phyloP scores from a whole-genome alignment of 176 grass and related monocot genomes.

The Bothriochloa decipiens region DNA sequence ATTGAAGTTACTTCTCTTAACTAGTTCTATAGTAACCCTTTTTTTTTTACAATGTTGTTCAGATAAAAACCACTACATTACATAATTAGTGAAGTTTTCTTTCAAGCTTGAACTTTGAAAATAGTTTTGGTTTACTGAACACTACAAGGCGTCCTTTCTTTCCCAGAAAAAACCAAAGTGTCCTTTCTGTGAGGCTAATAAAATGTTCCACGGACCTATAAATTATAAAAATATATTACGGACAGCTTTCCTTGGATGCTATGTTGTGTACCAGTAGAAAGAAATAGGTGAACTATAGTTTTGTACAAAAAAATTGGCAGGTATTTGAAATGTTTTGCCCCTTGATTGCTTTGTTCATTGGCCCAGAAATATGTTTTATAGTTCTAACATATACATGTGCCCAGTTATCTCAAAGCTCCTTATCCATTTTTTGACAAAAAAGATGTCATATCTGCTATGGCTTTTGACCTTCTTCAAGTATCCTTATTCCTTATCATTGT shows the following conservation, averaged over 20 bases:
- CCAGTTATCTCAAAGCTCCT: background rate
- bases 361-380: slow-evolving; percentile 9
- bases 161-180: background rate
- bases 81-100: background rate
- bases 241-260: background rate
- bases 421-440: slow-evolving; percentile 18
- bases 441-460: background rate
- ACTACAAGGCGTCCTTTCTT: background rate
- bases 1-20: background rate
- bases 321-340: too few relatives aligned
- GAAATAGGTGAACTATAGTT: slow-evolving; percentile 30
- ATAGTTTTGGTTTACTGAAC: background rate
- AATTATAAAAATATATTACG: background rate
- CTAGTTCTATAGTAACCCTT: background rate
- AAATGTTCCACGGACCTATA: background rate
- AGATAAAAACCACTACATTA: background rate
- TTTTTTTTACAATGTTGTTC: background rate
- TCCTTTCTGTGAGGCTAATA: background rate
- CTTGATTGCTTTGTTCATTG: background rate
- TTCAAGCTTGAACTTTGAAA: background rate
- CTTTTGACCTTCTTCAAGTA: slow-evolving; percentile 16
- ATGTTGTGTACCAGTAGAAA: slow-evolving; percentile 22
- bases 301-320: slow-evolving; percentile 2
- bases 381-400: background rate
- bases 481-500: slow-evolving; percentile 19